Evolutionary conservation across 2,329 filamentous ascomycete species (phyloP).

Genomic region (Aspergillus floridensis): DNA sequence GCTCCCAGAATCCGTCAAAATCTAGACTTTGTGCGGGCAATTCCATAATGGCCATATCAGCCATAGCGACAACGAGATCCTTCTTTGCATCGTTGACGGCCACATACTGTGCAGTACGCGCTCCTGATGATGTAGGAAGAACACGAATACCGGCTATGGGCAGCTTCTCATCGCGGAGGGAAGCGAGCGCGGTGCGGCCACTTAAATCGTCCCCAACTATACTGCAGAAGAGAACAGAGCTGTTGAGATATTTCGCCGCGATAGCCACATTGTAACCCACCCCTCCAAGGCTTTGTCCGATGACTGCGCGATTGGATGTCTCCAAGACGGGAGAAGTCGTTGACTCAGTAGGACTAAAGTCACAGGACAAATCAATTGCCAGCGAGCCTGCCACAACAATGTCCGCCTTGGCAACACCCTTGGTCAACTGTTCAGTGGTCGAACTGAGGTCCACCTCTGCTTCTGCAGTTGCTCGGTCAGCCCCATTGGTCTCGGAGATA

Average conservation of each 20-base stretch:
- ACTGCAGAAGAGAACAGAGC: conserved; percentile 70
- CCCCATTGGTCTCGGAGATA: conserved; percentile 23
- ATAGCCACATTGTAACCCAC: conserved; percentile 90
- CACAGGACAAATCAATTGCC: conserved; percentile 82
- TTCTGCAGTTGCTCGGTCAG: conserved; percentile 24
- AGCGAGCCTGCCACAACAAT: conserved; percentile 90
- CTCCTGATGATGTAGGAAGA: conserved; percentile 51
- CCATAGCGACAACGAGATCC: conserved; percentile 87
- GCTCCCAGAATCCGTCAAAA: conserved; percentile 58
- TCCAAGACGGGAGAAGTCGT: conserved; percentile 51
- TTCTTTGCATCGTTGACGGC: conserved; percentile 82
- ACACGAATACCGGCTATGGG: conserved; percentile 65
- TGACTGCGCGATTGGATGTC: conserved; percentile 82
- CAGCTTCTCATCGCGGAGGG: conserved; percentile 57
- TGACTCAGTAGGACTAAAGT: conserved; percentile 58
- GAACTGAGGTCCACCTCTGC: conserved; percentile 14
- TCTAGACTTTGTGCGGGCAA: conserved; percentile 40
- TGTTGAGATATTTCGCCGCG: conserved; percentile 70
- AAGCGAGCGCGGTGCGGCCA: conserved; percentile 68
- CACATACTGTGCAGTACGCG: conserved; percentile 84
- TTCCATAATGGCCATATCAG: conserved; percentile 84
- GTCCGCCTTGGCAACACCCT: conserved; percentile 48
- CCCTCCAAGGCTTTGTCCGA: conserved; percentile 80
- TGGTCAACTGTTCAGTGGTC: conserved; percentile 7
- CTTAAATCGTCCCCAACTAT: conserved; percentile 76